Evolutionary conservation across 2,329 filamentous ascomycete species (phyloP).

Genomic region (Alternaria ventricosa): DNA sequence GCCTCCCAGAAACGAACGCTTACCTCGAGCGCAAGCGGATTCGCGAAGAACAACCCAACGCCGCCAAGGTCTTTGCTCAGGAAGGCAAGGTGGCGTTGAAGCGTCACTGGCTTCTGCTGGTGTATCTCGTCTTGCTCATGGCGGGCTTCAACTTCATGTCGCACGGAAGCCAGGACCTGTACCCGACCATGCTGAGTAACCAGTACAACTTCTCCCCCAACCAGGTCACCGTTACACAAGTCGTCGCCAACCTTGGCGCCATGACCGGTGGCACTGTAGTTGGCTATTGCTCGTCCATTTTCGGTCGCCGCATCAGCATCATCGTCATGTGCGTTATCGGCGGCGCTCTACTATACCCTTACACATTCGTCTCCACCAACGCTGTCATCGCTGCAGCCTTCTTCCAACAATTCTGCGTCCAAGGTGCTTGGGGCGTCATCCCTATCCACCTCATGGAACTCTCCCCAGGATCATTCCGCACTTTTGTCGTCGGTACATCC

Average conservation of each 20-base stretch:
- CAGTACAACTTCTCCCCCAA: conserved; percentile 62
- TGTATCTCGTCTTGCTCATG: conserved; percentile 86
- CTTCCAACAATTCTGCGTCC: conserved; percentile 68
- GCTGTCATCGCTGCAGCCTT: conserved; percentile 80
- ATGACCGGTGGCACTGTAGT: conserved; percentile 56
- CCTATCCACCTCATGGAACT: conserved; percentile 79
- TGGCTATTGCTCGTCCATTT: conserved; percentile 55
- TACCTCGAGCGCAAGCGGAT: conserved; percentile 72
- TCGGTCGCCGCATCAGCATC: conserved; percentile 57
- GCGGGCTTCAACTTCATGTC: conserved; percentile 93
- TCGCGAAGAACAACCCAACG: conserved; percentile 63
- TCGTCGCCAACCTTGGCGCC: conserved; percentile 59
- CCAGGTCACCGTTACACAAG: conserved; percentile 57
- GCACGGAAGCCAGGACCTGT: conserved; percentile 74
- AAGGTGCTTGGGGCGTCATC: conserved; percentile 54
- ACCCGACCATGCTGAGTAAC: conserved; percentile 66
- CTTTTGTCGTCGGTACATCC: conserved; percentile 74
- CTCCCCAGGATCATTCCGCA: conserved; percentile 73
- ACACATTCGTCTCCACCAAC: conserved; percentile 70
- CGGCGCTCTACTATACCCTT: conserved; percentile 82
- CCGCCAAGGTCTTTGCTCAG: conserved; percentile 71
- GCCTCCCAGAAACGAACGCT: conserved; percentile 78
- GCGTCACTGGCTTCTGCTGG: conserved; percentile 79
- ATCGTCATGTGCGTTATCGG: conserved; percentile 64
- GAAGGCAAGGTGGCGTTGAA: conserved; percentile 81